phyloP scores from a whole-genome alignment of 83 land plant genomes.

The Picea abies region DNA sequence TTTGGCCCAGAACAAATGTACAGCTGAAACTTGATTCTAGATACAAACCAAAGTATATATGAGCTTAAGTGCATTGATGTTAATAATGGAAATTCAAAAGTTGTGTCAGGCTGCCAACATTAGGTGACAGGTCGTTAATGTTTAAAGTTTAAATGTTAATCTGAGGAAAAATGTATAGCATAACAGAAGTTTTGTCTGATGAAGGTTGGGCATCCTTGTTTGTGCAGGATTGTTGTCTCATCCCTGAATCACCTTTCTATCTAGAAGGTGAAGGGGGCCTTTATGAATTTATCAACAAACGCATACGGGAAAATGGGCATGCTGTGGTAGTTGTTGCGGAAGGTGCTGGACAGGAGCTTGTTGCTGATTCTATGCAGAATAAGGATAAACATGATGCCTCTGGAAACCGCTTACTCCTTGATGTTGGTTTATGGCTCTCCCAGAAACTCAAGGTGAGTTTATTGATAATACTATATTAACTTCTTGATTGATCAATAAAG shows the following conservation, averaged over 20 bases:
- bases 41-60: background rate
- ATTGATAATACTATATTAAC: background rate
- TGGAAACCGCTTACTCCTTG: constrained; percentile 12
- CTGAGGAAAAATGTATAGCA: background rate
- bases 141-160: background rate
- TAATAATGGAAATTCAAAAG: background rate
- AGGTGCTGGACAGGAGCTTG: constrained; percentile 32
- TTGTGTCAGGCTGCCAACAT: background rate
- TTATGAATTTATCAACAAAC: constrained; percentile 20
- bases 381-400: constrained; percentile 19
- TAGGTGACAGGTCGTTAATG: background rate
- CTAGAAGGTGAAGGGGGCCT: constrained; percentile 30
- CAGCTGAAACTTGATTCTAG: background rate
- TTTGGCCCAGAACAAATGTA: background rate
- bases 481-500: background rate
- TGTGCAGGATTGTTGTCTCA: constrained; percentile 29
- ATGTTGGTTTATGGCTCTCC: constrained; percentile 27
- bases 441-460: constrained; percentile 21
- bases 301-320: constrained; percentile 26
- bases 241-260: constrained; percentile 29
- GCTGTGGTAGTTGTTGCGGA: constrained; percentile 26
- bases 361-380: constrained; percentile 18
- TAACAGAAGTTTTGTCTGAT: background rate
- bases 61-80: background rate
- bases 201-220: background rate